Base-by-base conservation (phyloP, 257 asterid genomes). In the Solanum paucissectum region DNA sequence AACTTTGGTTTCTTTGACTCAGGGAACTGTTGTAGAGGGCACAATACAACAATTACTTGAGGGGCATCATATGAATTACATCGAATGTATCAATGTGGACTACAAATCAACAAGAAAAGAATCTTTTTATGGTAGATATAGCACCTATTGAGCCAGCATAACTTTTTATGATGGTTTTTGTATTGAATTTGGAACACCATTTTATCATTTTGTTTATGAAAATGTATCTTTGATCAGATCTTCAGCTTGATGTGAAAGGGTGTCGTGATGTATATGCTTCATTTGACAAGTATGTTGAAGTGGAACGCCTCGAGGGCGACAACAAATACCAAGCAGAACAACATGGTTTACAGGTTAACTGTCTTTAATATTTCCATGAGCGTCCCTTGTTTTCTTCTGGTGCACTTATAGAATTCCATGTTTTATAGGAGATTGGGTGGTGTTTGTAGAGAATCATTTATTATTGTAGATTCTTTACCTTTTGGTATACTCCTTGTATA, bases 21-120 rank as follows among this genome's bases (percentile, higher is more conserved):
- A 94, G 98, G 94, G 98, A 87, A 95, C 98, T 74, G 98, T 93
- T 76, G 98, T 95, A 62, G 98, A 95, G 91, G 98, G 98, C 87
- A 93, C 98, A 38, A 95, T 95, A 90, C 97, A 95, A 88, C 91
- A 93, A 87, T 93, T 95, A 90, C 94, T 95, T 90, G 98, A 95
- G 91, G 98, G 98, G 89, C 98, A 95, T 88, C 96, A 94, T 88
- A 94, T 95, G 98, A 95, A 94, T 89, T 95, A 95, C 86, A 93
- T 95, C 38, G 98, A 94, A 92, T 95, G 98, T 77, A 93, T 95
- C 40, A 93, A 93, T 87, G 96, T 95, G 86, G 98, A 95, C 84
- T 95, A 93, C 91, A 94, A 95, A 86, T 95, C 98, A 29, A 93
- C 98, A 44, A 94, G 98, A 90, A 95, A 95, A 90, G 98, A 95